These are phyloP conservation scores for Phylloporus scabripes DNA, from an alignment of 768 basidiomycete species.

Conservation along the genomic window DNA sequence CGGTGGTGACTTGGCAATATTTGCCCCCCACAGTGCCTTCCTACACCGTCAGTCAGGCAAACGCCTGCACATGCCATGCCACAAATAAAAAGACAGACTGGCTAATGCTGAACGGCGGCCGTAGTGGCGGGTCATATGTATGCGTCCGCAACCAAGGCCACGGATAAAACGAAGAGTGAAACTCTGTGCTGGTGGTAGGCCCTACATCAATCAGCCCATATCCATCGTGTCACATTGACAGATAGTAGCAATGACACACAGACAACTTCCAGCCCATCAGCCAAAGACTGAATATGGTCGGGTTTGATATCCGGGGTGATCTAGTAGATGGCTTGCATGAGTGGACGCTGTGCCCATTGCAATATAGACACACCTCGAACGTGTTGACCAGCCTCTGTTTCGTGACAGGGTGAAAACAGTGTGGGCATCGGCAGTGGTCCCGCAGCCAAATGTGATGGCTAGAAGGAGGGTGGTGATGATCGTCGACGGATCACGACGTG, in stretches of 20 bases:
- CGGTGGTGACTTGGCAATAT: constrained; percentile 70
- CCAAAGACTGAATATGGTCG: constrained; percentile 45
- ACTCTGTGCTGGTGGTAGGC: constrained; percentile 30
- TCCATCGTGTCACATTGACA: not conserved
- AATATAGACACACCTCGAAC: constrained; percentile 52
- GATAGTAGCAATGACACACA: constrained; percentile 45
- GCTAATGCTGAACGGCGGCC: constrained; percentile 9
- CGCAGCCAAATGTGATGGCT: constrained; percentile 91
- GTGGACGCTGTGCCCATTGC: not conserved
- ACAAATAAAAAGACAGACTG: constrained; percentile 41
- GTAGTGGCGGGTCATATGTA: constrained; percentile 71
- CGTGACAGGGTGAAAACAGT: constrained; percentile 82
- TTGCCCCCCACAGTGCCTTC: constrained; percentile 77
- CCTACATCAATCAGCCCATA: constrained; percentile 12
- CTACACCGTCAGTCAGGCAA: constrained; percentile 23
- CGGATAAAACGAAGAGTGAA: constrained; percentile 80
- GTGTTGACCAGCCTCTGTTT: constrained; percentile 89
- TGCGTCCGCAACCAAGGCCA: constrained; percentile 78
- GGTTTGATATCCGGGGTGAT: constrained; percentile 74
- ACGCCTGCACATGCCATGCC: not conserved
- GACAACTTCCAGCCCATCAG: constrained; percentile 63
- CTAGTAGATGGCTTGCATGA: constrained; percentile 39
- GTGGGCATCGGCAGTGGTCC: constrained; percentile 86
- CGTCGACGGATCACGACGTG: not conserved
- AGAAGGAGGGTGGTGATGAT: not conserved